phyloP scores from a whole-genome alignment of 192 early-diverging fungal species.

The Coemansia sp. region DNA sequence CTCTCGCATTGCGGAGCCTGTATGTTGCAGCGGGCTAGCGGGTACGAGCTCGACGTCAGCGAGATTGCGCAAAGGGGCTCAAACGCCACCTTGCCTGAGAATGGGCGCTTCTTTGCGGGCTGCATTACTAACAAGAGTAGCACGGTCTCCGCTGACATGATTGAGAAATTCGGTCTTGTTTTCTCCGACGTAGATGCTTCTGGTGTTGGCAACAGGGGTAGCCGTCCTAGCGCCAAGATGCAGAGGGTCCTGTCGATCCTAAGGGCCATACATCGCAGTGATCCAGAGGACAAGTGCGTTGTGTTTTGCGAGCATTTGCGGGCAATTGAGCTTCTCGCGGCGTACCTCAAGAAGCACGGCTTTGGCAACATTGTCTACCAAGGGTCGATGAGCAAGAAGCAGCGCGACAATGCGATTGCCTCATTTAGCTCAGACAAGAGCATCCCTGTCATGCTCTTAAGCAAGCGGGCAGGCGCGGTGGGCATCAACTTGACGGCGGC shows the following conservation, averaged over 20 bases:
- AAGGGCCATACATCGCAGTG: slow-evolving; percentile 2
- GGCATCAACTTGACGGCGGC: slow-evolving; percentile 70
- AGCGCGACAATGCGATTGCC: slow-evolving; percentile 41
- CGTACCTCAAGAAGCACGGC: background rate
- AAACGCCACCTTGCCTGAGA: background rate
- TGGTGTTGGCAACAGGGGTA: background rate
- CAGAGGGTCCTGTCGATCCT: slow-evolving; percentile 10
- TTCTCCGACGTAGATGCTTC: background rate
- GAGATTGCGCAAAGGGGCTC: background rate
- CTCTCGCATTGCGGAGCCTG: background rate
- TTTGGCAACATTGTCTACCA: slow-evolving; percentile 28
- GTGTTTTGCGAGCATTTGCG: slow-evolving; percentile 20
- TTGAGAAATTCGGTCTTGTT: background rate
- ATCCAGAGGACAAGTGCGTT: slow-evolving; percentile 17
- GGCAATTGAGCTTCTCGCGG: background rate
- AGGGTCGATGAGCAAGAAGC: slow-evolving; percentile 44
- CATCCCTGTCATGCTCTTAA: slow-evolving; percentile 58
- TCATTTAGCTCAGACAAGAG: slow-evolving; percentile 38
- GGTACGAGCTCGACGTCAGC: background rate
- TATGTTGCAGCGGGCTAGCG: background rate
- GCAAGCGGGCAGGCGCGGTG: slow-evolving; percentile 67
- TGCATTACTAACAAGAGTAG: background rate
- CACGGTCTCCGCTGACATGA: background rate
- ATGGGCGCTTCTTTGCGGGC: background rate
- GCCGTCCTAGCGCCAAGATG: slow-evolving; percentile 20